Percentiles rank a stretch among this genome's conserved stretches.
These are phyloP conservation scores for Leccinum uliginosum DNA, from an alignment of 768 basidiomycete genomes.

Conservation along the genomic window DNA sequence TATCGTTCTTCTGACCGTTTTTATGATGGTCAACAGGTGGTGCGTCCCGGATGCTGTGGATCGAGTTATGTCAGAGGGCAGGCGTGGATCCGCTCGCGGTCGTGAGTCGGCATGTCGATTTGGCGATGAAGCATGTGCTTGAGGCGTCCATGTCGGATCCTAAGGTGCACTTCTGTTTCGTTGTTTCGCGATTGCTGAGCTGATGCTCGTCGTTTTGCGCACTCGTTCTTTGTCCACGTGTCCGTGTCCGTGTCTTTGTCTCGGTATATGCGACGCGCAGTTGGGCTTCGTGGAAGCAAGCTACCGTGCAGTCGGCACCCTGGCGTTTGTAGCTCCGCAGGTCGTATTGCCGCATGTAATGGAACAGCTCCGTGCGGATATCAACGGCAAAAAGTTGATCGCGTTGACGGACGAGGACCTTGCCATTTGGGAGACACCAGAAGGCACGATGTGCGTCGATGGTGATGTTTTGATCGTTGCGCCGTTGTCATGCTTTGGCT, in stretches of 20 bases:
- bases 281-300: conserved; percentile 60
- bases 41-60: conserved; percentile 47
- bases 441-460: conserved; percentile 77
- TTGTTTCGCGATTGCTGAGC: too few species aligned
- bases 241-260: background rate
- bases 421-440: conserved; percentile 82
- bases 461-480: conserved; percentile 38
- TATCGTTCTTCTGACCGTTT: background rate
- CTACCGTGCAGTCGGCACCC: conserved; percentile 67
- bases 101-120: conserved; percentile 46
- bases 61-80: conserved; percentile 73
- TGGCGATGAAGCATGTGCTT: conserved; percentile 46
- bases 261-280: conserved; percentile 18
- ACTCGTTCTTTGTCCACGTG: background rate
- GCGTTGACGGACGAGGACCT: conserved; percentile 68
- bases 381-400: conserved; percentile 56
- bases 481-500: background rate
- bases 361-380: conserved; percentile 58
- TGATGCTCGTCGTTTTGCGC: background rate
- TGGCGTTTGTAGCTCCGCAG: conserved; percentile 76
- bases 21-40: conserved; percentile 9
- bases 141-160: conserved; percentile 40
- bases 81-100: conserved; percentile 62
- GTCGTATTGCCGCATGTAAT: conserved; percentile 65
- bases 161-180: conserved; percentile 37